Evolutionary conservation across 441 rosid species (phyloP).

Genomic region (Bocquillonia castaneifolia): DNA sequence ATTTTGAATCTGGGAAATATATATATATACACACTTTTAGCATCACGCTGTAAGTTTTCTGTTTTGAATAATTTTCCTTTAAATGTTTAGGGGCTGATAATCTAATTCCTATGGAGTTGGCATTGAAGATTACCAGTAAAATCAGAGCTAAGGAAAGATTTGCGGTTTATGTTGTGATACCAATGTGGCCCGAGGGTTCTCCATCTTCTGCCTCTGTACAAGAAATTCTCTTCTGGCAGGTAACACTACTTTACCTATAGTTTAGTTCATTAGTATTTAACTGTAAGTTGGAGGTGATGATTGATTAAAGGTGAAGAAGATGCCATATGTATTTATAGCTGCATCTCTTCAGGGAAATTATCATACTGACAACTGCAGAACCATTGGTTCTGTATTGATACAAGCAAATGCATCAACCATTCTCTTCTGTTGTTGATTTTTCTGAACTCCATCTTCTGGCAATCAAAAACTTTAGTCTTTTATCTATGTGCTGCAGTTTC

Average conservation of each 20-base stretch:
- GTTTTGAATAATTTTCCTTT: slow-evolving; percentile 8
- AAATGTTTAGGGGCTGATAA: slow-evolving; percentile 68
- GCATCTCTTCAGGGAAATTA: not conserved
- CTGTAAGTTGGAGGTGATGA: not conserved
- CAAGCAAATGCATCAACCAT: not conserved
- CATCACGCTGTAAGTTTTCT: too few relatives aligned
- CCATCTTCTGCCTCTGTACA: slow-evolving; percentile 69
- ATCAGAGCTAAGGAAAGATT: slow-evolving; percentile 72
- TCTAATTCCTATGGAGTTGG: slow-evolving; percentile 81
- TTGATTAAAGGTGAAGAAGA: not conserved
- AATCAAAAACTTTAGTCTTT: not conserved
- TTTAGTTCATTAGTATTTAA: too few relatives aligned
- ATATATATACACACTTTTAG: too few relatives aligned
- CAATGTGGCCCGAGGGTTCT: slow-evolving; percentile 92
- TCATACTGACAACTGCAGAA: not conserved
- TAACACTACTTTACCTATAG: slow-evolving; percentile 16
- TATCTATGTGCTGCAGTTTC: not conserved
- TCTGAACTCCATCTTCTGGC: not conserved
- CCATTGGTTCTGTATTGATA: not conserved
- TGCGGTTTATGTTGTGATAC: slow-evolving; percentile 64
- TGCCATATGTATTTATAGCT: not conserved
- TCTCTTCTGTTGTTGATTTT: not conserved
- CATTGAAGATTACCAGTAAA: slow-evolving; percentile 66
- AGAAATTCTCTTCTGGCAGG: slow-evolving; percentile 92
- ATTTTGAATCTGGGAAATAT: not conserved